These are phyloP conservation scores for Fusarium poae DNA, from an alignment of 2,329 filamentous ascomycete species.

Conservation along the genomic window DNA sequence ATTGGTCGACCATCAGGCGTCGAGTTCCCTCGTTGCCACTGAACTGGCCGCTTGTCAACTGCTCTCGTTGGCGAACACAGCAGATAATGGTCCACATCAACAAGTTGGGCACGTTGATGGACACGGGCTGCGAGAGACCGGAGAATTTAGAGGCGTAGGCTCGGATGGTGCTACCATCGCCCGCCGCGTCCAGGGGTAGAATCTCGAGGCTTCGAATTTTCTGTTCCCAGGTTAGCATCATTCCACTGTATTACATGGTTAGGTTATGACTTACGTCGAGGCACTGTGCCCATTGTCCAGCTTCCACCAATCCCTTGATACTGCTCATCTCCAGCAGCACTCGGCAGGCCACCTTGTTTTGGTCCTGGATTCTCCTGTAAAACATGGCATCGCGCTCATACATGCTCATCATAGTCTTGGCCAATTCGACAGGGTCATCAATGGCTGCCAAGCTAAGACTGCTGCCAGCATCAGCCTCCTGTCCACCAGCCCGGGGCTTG, in stretches of 20 bases:
- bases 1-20: slow-evolving; percentile 74
- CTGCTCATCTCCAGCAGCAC: slow-evolving; percentile 71
- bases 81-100: slow-evolving; percentile 94
- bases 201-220: slow-evolving; percentile 81
- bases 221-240: slow-evolving; percentile 58
- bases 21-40: slow-evolving; percentile 77
- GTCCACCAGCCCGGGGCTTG: slow-evolving; percentile 72
- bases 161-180: slow-evolving; percentile 84
- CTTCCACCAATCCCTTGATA: slow-evolving; percentile 69
- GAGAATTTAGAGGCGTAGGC: slow-evolving; percentile 85
- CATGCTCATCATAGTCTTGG: slow-evolving; percentile 72
- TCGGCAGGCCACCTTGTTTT: slow-evolving; percentile 68
- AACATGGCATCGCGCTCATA: slow-evolving; percentile 73
- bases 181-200: slow-evolving; percentile 80
- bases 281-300: slow-evolving; percentile 67
- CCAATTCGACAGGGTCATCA: slow-evolving; percentile 71
- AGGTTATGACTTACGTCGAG: slow-evolving; percentile 65
- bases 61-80: slow-evolving; percentile 82
- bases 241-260: not conserved
- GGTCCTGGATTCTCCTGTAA: slow-evolving; percentile 67
- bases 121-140: slow-evolving; percentile 81
- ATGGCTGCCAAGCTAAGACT: slow-evolving; percentile 72
- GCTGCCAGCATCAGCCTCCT: slow-evolving; percentile 60
- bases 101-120: slow-evolving; percentile 89
- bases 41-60: slow-evolving; percentile 77